Evolutionary conservation across 2,329 filamentous ascomycete species (phyloP).

Genomic region (Parasarocladium wereldwijsianum): DNA sequence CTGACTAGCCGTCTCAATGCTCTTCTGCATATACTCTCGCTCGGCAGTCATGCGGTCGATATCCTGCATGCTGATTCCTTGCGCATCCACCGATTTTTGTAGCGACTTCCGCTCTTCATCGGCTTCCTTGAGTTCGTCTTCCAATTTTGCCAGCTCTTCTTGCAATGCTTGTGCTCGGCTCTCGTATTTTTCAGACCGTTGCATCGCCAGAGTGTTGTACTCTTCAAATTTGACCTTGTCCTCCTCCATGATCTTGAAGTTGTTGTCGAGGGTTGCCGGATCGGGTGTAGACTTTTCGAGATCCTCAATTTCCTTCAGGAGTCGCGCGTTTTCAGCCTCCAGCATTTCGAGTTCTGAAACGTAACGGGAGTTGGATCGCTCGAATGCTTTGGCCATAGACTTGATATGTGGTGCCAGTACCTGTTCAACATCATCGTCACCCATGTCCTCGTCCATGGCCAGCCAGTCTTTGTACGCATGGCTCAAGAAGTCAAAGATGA

Average conservation of each 20-base stretch:
- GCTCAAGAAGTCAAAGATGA: slow-evolving; percentile 87
- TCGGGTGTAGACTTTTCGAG: slow-evolving; percentile 77
- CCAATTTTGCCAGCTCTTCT: slow-evolving; percentile 68
- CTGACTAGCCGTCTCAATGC: slow-evolving; percentile 60
- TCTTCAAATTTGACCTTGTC: slow-evolving; percentile 91
- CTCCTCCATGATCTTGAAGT: slow-evolving; percentile 87
- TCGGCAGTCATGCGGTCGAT: slow-evolving; percentile 98
- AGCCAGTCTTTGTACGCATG: slow-evolving; percentile 89
- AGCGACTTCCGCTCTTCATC: slow-evolving; percentile 70
- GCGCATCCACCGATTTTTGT: slow-evolving; percentile 77
- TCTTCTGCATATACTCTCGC: slow-evolving; percentile 81
- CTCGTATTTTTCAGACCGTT: slow-evolving; percentile 81
- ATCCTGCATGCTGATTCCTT: slow-evolving; percentile 93
- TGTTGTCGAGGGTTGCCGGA: slow-evolving; percentile 68
- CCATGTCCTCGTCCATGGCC: slow-evolving; percentile 76
- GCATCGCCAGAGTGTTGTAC: slow-evolving; percentile 75
- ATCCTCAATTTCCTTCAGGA: slow-evolving; percentile 78
- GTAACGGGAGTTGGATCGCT: slow-evolving; percentile 71
- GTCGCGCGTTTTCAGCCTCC: slow-evolving; percentile 68
- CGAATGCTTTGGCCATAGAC: slow-evolving; percentile 77
- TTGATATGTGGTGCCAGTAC: slow-evolving; percentile 73
- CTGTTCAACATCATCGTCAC: slow-evolving; percentile 68
- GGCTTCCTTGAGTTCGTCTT: slow-evolving; percentile 59
- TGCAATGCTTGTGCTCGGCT: slow-evolving; percentile 68
- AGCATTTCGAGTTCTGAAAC: slow-evolving; percentile 70